Evolutionary conservation across 192 early-diverging fungal species (phyloP).

Genomic region (Gonapodya prolifera): DNA sequence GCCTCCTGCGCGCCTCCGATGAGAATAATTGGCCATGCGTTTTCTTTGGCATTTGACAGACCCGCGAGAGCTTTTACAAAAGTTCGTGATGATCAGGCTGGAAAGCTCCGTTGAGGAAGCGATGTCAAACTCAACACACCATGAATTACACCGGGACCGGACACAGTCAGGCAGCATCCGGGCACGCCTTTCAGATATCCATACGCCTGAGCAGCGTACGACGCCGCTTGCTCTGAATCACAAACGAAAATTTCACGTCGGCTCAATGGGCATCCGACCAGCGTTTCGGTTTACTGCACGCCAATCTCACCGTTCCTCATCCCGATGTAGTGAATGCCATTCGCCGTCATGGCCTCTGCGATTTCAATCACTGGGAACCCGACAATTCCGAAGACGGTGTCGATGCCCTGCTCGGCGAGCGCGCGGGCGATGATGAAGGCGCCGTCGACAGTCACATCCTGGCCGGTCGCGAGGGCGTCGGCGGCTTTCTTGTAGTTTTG

Average conservation of each 20-base stretch:
- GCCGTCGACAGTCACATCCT: neutral
- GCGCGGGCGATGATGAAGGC: constrained; percentile 4
- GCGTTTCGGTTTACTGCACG: no score
- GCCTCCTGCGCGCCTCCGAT: constrained; percentile 47
- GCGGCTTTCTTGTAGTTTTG: neutral
- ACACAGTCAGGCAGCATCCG: constrained; percentile 54
- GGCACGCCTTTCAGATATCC: constrained; percentile 46
- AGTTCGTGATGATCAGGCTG: no score
- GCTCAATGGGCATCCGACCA: no score
- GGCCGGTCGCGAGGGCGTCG: neutral
- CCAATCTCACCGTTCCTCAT: constrained; percentile 50
- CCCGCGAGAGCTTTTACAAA: constrained; percentile 59
- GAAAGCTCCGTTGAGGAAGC: neutral
- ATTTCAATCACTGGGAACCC: constrained; percentile 63
- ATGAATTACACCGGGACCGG: constrained; percentile 56
- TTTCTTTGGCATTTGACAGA: constrained; percentile 52
- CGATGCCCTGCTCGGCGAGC: neutral
- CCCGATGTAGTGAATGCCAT: constrained; percentile 53
- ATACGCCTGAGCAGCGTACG: constrained; percentile 3
- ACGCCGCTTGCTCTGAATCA: neutral
- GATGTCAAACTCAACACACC: neutral
- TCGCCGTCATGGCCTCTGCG: constrained; percentile 50
- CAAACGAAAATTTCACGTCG: no score
- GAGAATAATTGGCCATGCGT: constrained; percentile 57
- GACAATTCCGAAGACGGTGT: constrained; percentile 54